Conservation (phyloP, 129 eudicot species). For the Chrysanthemum lavandulifolium region DNA sequence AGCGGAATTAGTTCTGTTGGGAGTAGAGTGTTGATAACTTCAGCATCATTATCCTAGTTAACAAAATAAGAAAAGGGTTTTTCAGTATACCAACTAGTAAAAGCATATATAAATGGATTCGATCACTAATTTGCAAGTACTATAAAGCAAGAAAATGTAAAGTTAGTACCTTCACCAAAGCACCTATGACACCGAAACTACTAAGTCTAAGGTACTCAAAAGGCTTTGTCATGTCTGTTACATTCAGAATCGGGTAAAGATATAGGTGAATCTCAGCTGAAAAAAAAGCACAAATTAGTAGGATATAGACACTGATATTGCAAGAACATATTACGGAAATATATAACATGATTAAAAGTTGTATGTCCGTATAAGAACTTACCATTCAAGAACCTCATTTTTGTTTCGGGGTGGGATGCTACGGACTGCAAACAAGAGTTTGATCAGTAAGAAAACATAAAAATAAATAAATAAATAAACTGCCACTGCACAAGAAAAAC, state of each 20-base stretch:
- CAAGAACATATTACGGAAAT: not conserved
- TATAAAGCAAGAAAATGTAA: not conserved
- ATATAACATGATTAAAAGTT: not conserved
- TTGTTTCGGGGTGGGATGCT: conserved; percentile 23
- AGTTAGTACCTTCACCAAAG: conserved; percentile 19
- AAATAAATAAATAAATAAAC: too few species aligned
- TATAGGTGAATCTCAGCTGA: conserved; percentile 19
- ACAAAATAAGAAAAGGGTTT: not conserved
- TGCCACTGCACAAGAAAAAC: too few species aligned
- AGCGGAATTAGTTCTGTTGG: conserved; percentile 19
- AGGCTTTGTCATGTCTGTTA: conserved; percentile 17
- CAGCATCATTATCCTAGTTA: conserved; percentile 19
- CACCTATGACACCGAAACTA: conserved; percentile 27
- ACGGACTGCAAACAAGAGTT: conserved; percentile 13
- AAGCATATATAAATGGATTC: not conserved
- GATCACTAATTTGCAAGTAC: not conserved
- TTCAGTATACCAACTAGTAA: not conserved
- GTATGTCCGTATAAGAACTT: not conserved
- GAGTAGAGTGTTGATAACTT: conserved; percentile 13
- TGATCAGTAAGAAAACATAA: too few species aligned
- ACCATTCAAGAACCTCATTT: conserved; percentile 21
- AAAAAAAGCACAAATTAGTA: not conserved
- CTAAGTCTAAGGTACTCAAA: conserved; percentile 24
- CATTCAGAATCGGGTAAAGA: conserved; percentile 18
- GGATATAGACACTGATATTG: not conserved